Conservation (phyloP, 2,329 filamentous ascomycete genomes). For the Elsinoe fawcettii region DNA sequence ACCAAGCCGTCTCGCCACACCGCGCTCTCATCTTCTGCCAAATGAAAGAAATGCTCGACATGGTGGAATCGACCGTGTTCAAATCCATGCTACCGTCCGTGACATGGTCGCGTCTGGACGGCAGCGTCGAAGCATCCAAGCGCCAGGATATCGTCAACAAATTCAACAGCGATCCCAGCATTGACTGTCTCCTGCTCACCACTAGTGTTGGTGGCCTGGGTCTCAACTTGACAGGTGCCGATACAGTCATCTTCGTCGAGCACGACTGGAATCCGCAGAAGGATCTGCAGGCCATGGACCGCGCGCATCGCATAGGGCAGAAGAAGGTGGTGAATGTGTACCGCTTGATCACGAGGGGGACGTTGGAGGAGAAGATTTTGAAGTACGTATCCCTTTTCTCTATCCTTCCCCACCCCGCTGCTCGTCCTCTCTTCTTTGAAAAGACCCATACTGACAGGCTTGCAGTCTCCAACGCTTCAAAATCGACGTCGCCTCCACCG, state of each 20-base stretch:
- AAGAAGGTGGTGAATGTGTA: slow-evolving; percentile 99
- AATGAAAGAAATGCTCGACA: slow-evolving; percentile 99
- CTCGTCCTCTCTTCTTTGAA: slow-evolving; percentile 13
- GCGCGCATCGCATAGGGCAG: slow-evolving; percentile 94
- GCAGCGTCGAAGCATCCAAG: slow-evolving; percentile 82
- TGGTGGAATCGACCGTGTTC: slow-evolving; percentile 91
- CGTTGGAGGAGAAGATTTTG: slow-evolving; percentile 95
- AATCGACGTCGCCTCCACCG: slow-evolving; percentile 94
- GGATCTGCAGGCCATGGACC: slow-evolving; percentile 97
- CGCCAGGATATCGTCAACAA: slow-evolving; percentile 97
- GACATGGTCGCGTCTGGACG: slow-evolving; percentile 89
- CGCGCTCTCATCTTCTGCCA: slow-evolving; percentile 96
- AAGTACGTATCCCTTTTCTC: slow-evolving; percentile 44
- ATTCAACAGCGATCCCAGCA: slow-evolving; percentile 95
- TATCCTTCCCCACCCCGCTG: neutral
- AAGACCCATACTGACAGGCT: slow-evolving; percentile 14
- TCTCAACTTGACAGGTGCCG: slow-evolving; percentile 89
- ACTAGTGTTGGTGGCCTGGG: slow-evolving; percentile 92
- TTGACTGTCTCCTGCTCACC: slow-evolving; percentile 86
- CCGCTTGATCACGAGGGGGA: slow-evolving; percentile 88
- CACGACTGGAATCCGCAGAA: slow-evolving; percentile 99
- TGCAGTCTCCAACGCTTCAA: slow-evolving; percentile 92
- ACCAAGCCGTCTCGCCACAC: slow-evolving; percentile 86
- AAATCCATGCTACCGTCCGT: slow-evolving; percentile 86
- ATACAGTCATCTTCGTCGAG: slow-evolving; percentile 98